Base-by-base conservation (phyloP, 805 yeast genomes). In the Barnettozyma californica region DNA sequence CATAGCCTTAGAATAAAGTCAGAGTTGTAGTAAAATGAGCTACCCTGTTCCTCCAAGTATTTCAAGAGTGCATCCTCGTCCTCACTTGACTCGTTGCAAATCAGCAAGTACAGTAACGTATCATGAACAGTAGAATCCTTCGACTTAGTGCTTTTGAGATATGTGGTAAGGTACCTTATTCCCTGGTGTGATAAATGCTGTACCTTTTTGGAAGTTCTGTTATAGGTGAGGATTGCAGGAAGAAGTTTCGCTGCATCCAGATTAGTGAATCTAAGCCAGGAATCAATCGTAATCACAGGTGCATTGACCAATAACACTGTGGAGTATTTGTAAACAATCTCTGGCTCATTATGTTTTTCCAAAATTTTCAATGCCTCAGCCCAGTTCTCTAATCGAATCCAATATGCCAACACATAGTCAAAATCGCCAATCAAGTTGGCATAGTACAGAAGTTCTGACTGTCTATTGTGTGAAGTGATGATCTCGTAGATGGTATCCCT, bases 1-100 rank as follows among this genome's bases (percentile, higher is more conserved):
- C 95, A 86, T 27, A 90, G 62, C 47, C 97, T 71, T 29, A 94
- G 64, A 4, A 91, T 77, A 56, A 86, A 87, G 54, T 87, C 89
- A 1, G 81, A 68, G 59, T 91, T 95, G 59, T 78, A 87, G 20
- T 61, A 63, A 18, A 76, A 63, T 21, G 71, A 57, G 4, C 60
- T 55, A 18, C 64, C 63, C 44, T 74, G 64, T 26, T 58, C 62
- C 47, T 80, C 79, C 43, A 86, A 63, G 50, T 78, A 78, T 25
- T 67, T 69, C 46, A 83, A 65, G 35, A 80, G 68, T 33, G 71
- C 64, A n/a, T 65, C 67, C 51, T 81, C 84, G 47, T 73, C 69
- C 5, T 60, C 55, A 2, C 44, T 53, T 1, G 53, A 58, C 20
- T 65, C 64, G 33, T 63, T 63, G 11, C 62, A 53, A 2, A 88